Evolutionary conservation across 495 filamentous ascomycete genomes (phyloP), one percentile per base, ranked within the genome.

Genomic region (Parathielavia appendiculata): DNA sequence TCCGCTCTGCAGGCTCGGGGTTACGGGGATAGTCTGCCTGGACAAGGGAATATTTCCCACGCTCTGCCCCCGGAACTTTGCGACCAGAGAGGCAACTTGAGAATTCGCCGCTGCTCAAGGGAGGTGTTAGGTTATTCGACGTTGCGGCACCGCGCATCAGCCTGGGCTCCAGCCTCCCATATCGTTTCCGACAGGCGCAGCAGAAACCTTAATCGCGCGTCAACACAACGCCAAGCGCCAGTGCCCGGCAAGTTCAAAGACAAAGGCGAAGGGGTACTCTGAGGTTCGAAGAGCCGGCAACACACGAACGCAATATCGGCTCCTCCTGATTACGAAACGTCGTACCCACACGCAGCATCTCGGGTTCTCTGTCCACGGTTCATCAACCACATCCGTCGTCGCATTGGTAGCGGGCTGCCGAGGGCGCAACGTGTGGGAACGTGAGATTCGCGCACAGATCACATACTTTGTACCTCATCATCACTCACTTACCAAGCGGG

Each of bases 201-300:
- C 66, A 69, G 26, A 6, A 30, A 30, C 26, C 3, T 30, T 75
- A 76, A 76, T 76, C 73, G 74, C 74, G 74, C 74, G 74, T 76
- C 63, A 57, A 75, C 74, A 71, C 73, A 75, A 66, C 39, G 43
- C 58, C 60, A 67, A 62, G 64, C 58, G 61, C 61, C 64, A 52
- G 51, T 39, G 20, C 45, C 26, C 59, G 41, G 47, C 46, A 51
- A 46, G 44, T 35, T 46, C 39, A 41, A 59, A 49, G 48, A 45
- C 16, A 14, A 49, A 59, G 43, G 40, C 43, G 54, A 30, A 30
- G 50, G 50, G 48, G 45, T 17, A 45, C 12, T 23, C 40, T 23
- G 16, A 14, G 22, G 58, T 40, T 50, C 45, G 11, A 53, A 8
- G 44, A 44, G 12, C 41, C 53, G 47, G 39, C 44, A 44, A 45